Evolutionary conservation across 2,329 filamentous ascomycete species (phyloP).

Genomic region (Apiospora malaysiana): DNA sequence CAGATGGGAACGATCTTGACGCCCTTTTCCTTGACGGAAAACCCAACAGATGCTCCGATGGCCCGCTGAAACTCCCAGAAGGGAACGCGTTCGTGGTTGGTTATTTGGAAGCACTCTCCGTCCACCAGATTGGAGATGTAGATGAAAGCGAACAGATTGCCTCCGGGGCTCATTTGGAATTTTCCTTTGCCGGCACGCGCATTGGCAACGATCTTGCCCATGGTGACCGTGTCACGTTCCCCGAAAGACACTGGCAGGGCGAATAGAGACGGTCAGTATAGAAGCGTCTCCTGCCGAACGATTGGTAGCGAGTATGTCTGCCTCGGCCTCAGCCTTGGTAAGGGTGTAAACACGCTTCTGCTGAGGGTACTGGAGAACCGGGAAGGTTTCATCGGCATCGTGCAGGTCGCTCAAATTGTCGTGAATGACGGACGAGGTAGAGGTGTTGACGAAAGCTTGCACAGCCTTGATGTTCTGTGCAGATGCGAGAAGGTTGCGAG

Average conservation of each 20-base stretch:
- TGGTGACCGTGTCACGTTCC: constrained; percentile 27
- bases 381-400: constrained; percentile 28
- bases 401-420: constrained; percentile 27
- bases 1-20: constrained; percentile 31
- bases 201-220: constrained; percentile 29
- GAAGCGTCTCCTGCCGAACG: constrained; percentile 25
- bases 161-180: constrained; percentile 34
- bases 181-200: constrained; percentile 28
- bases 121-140: constrained; percentile 37
- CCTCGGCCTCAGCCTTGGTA: constrained; percentile 31
- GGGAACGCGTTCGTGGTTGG: constrained; percentile 38
- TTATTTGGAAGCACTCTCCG: constrained; percentile 42
- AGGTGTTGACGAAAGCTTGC: constrained; percentile 31
- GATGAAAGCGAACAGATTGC: constrained; percentile 39
- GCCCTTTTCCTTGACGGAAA: constrained; percentile 27
- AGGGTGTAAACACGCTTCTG: constrained; percentile 32
- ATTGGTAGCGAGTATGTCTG: constrained; percentile 30
- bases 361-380: constrained; percentile 29
- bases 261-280: constrained; percentile 30
- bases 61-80: constrained; percentile 42
- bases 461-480: constrained; percentile 24
- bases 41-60: constrained; percentile 31
- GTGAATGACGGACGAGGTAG: constrained; percentile 30
- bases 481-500: constrained; percentile 28
- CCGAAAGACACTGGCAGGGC: constrained; percentile 29